Percentiles rank a stretch among this genome's conserved stretches.
Evolutionary conservation across 2,329 filamentous ascomycete species (phyloP).

Genomic region (Ophiostoma quercus): DNA sequence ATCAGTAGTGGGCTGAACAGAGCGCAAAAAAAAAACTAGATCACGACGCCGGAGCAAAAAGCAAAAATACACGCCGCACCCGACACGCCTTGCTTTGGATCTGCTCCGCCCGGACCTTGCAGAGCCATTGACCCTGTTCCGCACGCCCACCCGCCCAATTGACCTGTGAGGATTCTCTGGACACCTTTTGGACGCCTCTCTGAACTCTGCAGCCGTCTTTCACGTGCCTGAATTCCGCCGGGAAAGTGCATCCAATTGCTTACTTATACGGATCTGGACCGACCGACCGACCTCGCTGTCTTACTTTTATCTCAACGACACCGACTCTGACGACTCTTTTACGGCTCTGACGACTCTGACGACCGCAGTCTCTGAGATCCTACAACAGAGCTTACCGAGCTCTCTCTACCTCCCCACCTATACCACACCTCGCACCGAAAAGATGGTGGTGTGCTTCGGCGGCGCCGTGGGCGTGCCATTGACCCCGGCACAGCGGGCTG

Average conservation of each 20-base stretch:
- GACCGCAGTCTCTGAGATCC: neutral
- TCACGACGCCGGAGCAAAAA: neutral
- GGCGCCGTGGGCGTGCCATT: constrained; percentile 17
- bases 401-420: neutral
- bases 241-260: neutral
- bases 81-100: constrained; percentile 2
- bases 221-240: neutral
- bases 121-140: neutral
- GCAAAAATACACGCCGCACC: constrained; percentile 9
- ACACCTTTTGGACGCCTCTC: neutral
- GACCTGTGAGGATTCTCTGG: neutral
- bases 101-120: neutral
- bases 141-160: neutral
- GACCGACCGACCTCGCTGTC: neutral
- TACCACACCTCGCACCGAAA: neutral
- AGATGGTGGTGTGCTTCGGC: constrained; percentile 18
- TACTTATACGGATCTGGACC: neutral
- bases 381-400: neutral
- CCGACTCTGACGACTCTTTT: neutral
- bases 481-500: constrained; percentile 15
- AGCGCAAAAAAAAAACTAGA: constrained; percentile 5
- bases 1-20: neutral
- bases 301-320: neutral
- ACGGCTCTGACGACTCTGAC: neutral
- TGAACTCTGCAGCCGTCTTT: neutral